A percentile compares a stretch with the other conserved stretches of the same genome.
These are phyloP conservation scores for Neurospora intermedia DNA, from an alignment of 495 filamentous ascomycete genomes.

Conservation along the genomic window DNA sequence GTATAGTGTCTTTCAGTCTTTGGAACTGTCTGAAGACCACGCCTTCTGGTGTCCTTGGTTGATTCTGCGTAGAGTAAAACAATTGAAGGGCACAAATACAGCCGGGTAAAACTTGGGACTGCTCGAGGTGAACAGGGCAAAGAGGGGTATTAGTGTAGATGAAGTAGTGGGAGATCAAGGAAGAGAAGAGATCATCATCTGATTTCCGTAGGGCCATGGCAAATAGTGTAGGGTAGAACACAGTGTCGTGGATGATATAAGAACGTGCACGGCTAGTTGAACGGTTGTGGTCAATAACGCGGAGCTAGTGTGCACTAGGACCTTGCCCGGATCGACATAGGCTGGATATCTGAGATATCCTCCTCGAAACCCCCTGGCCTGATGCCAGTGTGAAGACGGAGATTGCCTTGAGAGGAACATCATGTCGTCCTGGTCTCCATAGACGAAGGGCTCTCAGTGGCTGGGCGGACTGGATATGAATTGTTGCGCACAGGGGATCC, in stretches of 20 bases:
- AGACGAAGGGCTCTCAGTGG: not conserved
- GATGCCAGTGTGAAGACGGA: not conserved
- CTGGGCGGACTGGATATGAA: not conserved
- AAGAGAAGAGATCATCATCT: not conserved
- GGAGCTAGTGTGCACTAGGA: not conserved
- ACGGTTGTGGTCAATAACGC: not conserved
- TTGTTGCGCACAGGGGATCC: not conserved
- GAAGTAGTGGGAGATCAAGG: not conserved
- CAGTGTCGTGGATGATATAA: not conserved
- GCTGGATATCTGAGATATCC: not conserved
- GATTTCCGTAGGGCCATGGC: not conserved
- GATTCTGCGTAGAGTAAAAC: not conserved
- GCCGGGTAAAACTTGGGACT: not conserved
- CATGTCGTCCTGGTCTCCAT: not conserved
- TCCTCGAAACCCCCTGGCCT: not conserved
- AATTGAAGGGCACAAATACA: not conserved
- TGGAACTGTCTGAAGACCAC: not conserved
- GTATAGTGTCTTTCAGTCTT: not conserved
- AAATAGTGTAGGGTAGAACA: not conserved
- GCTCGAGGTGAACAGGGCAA: not conserved
- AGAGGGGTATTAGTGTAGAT: not conserved
- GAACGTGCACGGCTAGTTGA: not conserved
- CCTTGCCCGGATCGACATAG: not conserved
- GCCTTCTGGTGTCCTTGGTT: not conserved
- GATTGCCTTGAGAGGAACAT: not conserved